A percentile compares a stretch with the other conserved stretches of the same genome.
Evolutionary conservation across 2,329 filamentous ascomycete genomes (phyloP).

Genomic region (Alternaria consortialis): DNA sequence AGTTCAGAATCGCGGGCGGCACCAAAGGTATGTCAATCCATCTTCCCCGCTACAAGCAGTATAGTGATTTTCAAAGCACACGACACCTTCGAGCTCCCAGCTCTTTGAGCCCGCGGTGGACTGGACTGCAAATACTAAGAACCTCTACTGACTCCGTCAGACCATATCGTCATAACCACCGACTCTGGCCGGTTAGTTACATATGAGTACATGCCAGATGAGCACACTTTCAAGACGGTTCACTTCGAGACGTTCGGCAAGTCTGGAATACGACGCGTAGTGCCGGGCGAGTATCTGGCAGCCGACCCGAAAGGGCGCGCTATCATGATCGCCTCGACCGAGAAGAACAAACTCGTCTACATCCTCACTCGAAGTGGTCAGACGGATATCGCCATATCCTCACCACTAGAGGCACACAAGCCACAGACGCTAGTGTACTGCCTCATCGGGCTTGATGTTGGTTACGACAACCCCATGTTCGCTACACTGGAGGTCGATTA

Average conservation of each 20-base stretch:
- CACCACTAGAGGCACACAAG: constrained; percentile 94
- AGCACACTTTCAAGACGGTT: constrained; percentile 87
- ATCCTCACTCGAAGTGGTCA: constrained; percentile 95
- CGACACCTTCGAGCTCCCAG: constrained; percentile 36
- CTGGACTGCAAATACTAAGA: constrained; percentile 41
- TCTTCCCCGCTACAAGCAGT: constrained; percentile 47
- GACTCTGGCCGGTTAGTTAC: constrained; percentile 96
- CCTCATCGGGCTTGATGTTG: constrained; percentile 88
- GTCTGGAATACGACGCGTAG: constrained; percentile 89
- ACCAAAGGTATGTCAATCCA: constrained; percentile 80
- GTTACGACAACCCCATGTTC: constrained; percentile 97
- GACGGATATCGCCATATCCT: constrained; percentile 95
- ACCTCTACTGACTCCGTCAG: constrained; percentile 61
- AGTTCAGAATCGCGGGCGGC: constrained; percentile 91
- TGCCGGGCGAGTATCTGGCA: constrained; percentile 95
- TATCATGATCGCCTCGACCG: constrained; percentile 89
- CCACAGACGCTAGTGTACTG: constrained; percentile 89
- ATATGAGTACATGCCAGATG: constrained; percentile 85
- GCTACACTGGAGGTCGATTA: constrained; percentile 95
- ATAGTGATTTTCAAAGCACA: constrained; percentile 60
- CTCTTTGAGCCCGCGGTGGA: constrained; percentile 38
- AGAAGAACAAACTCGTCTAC: constrained; percentile 99
- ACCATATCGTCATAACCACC: constrained; percentile 94
- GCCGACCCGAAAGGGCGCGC: constrained; percentile 96
- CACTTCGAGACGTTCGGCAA: constrained; percentile 99